These are phyloP conservation scores for Tolypocladium cylindrosporum DNA, from an alignment of 2,329 filamentous ascomycete genomes.

Conservation along the genomic window DNA sequence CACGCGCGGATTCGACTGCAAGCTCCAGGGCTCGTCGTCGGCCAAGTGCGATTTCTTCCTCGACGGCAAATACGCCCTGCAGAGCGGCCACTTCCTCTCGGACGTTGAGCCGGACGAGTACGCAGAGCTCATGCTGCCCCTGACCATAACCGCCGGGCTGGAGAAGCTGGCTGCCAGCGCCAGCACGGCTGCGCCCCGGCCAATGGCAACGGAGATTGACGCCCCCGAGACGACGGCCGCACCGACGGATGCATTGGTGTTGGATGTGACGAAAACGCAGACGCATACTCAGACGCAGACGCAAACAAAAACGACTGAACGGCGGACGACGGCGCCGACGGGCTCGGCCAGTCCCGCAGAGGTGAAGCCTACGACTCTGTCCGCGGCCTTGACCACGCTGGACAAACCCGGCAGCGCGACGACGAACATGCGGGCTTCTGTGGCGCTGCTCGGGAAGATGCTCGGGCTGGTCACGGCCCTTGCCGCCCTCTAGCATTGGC, in stretches of 20 bases:
- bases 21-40: neutral
- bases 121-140: neutral
- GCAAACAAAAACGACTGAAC: neutral
- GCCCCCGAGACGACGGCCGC: neutral
- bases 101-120: neutral
- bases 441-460: neutral
- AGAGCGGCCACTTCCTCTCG: neutral
- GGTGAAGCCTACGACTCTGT: neutral
- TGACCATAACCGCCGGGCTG: neutral
- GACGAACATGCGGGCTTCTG: neutral
- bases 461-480: neutral
- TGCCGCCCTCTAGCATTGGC: neutral
- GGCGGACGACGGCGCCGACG: neutral
- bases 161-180: neutral
- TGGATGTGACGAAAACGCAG: neutral
- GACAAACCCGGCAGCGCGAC: neutral
- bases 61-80: neutral
- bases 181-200: neutral
- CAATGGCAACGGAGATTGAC: neutral
- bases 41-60: neutral
- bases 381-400: neutral
- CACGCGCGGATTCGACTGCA: neutral
- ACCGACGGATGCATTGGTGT: neutral
- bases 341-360: neutral
- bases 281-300: too few relatives aligned